Evolutionary conservation across 202 grass and related monocot genomes (phyloP).

Genomic region (Brachypodium distachyon): DNA sequence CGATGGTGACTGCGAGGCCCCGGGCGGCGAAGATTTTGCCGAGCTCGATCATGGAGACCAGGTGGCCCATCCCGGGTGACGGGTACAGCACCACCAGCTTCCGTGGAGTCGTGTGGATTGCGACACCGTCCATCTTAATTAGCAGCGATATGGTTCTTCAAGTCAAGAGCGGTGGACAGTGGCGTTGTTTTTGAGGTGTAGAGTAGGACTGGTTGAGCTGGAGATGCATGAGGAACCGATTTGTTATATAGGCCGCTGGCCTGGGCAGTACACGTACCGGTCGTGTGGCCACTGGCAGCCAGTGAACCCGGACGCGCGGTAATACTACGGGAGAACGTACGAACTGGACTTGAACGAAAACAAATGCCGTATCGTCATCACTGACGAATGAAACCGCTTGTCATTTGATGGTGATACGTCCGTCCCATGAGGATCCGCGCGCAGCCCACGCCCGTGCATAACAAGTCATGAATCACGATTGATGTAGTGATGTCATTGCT

Average conservation of each 20-base stretch:
- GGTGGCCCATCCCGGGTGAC: constrained; percentile 52
- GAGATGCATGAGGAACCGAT: neutral
- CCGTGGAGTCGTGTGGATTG: neutral
- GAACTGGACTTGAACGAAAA: too few relatives aligned
- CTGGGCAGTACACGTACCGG: neutral
- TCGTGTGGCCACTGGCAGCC: too few relatives aligned
- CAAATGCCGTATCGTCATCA: too few relatives aligned
- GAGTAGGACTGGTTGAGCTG: neutral
- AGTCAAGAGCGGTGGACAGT: neutral
- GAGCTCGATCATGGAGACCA: constrained; percentile 46
- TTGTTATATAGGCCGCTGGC: neutral
- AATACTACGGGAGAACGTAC: too few relatives aligned
- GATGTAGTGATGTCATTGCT: too few relatives aligned
- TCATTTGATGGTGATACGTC: too few relatives aligned
- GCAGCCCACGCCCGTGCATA: too few relatives aligned
- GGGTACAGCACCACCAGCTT: constrained; percentile 47
- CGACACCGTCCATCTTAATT: neutral
- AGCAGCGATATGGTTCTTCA: neutral
- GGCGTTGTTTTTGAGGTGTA: neutral
- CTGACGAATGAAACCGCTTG: too few relatives aligned
- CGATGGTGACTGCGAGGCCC: constrained; percentile 25
- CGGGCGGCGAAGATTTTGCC: neutral
- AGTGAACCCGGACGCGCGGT: too few relatives aligned
- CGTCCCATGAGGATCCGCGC: too few relatives aligned
- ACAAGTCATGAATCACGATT: too few relatives aligned